Percentiles rank a stretch among this genome's conserved stretches.
These are phyloP conservation scores for Begonia masoniana DNA, from an alignment of 306 rosid species.

Conservation along the genomic window DNA sequence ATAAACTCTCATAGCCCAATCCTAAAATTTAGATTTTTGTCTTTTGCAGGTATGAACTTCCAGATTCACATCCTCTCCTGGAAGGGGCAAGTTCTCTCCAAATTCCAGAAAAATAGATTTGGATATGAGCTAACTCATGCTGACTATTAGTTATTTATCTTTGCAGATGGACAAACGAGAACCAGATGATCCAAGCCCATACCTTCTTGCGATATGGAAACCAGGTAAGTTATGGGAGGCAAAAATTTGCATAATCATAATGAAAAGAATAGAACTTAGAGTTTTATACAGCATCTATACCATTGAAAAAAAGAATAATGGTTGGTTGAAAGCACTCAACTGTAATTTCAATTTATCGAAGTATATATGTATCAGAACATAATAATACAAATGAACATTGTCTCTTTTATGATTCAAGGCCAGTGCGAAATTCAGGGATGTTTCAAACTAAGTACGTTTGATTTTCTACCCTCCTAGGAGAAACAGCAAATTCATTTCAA, in stretches of 20 bases:
- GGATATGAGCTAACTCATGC: too few species aligned
- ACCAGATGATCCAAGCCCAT: slow-evolving; percentile 59
- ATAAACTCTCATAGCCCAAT: too few species aligned
- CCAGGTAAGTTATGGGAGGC: slow-evolving; percentile 33
- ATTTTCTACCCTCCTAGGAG: slow-evolving; percentile 9
- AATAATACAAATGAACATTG: neutral
- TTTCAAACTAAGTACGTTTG: neutral
- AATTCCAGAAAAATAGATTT: too few species aligned
- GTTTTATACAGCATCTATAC: neutral
- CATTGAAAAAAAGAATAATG: too few species aligned
- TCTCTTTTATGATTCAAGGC: neutral
- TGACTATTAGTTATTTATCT: too few species aligned
- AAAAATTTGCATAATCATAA: neutral
- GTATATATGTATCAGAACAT: neutral
- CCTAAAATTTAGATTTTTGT: slow-evolving; percentile 16
- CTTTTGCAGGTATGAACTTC: slow-evolving; percentile 60
- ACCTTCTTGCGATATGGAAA: slow-evolving; percentile 74
- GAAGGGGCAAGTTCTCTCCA: slow-evolving; percentile 36
- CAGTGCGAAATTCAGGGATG: neutral
- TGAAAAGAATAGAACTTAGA: neutral
- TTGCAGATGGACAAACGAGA: slow-evolving; percentile 47
- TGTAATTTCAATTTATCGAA: neutral
- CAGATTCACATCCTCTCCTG: slow-evolving; percentile 59
- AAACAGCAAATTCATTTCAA: slow-evolving; percentile 13
- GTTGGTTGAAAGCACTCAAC: too few species aligned